Conservation (phyloP, 2,329 filamentous ascomycete species). For the Colletotrichum brevisporum region DNA sequence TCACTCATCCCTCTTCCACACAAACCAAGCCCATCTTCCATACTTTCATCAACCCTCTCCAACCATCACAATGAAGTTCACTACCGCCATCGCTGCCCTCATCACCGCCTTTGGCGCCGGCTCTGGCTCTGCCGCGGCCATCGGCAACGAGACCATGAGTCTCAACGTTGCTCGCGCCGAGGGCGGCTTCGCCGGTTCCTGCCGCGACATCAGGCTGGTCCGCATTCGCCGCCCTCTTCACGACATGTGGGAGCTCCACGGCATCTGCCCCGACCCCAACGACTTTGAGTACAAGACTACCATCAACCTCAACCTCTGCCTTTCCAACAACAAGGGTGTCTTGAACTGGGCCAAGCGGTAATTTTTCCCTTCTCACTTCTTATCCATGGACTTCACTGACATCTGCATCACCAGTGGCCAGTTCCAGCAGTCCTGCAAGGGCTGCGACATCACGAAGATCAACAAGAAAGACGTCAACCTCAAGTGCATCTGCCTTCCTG, state of each 20-base stretch:
- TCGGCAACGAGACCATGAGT: conserved; percentile 8
- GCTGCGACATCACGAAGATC: conserved; percentile 32
- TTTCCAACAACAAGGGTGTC: conserved; percentile 35
- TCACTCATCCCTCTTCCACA: background rate
- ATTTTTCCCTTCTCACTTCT: background rate
- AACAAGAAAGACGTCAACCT: conserved; percentile 4
- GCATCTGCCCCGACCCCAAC: conserved; percentile 22
- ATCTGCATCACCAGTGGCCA: background rate
- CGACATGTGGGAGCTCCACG: conserved; percentile 26
- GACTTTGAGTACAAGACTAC: conserved; percentile 22
- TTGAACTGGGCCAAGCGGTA: conserved; percentile 31
- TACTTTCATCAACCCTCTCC: too few species aligned
- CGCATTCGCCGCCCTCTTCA: conserved; percentile 20
- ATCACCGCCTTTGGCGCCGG: background rate
- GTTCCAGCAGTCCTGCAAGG: conserved; percentile 29
- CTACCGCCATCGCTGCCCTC: conserved; percentile 5
- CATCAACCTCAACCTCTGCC: conserved; percentile 37
- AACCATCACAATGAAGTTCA: conserved; percentile 30
- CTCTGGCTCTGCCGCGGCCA: background rate
- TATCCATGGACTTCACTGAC: background rate
- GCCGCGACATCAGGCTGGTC: conserved; percentile 19
- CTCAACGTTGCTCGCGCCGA: background rate
- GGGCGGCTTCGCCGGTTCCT: conserved; percentile 26
- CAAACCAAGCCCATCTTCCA: background rate
- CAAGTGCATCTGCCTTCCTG: conserved; percentile 7